Evolutionary conservation across 495 filamentous ascomycete genomes (phyloP).

Genomic region (Xylaria nigripes): DNA sequence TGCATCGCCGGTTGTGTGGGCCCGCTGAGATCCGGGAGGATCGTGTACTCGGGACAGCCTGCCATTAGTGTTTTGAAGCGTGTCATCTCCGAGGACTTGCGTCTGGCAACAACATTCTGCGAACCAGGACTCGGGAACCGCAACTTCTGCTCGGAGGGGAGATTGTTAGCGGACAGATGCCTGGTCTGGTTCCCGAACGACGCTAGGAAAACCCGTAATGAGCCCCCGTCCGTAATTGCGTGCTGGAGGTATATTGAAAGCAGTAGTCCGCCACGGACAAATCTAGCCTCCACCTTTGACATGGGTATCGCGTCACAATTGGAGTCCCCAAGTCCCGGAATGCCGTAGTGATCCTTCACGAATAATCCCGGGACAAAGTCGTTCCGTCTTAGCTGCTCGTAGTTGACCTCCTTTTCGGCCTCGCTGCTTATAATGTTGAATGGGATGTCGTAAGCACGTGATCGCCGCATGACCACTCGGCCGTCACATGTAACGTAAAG

Average conservation of each 20-base stretch:
- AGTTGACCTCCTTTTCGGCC: conserved; percentile 16
- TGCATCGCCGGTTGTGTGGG: conserved; percentile 21
- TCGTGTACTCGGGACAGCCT: conserved; percentile 26
- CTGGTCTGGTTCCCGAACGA: conserved; percentile 30
- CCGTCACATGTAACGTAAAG: conserved; percentile 22
- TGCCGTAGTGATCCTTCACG: conserved; percentile 15
- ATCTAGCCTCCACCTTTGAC: conserved; percentile 24
- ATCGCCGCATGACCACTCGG: conserved; percentile 20
- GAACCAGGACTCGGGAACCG: conserved; percentile 10
- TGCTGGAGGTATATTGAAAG: conserved; percentile 32
- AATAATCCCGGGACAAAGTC: conserved; percentile 27
- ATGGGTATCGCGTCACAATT: conserved; percentile 22
- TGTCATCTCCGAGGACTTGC: conserved; percentile 14
- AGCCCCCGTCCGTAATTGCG: conserved; percentile 32
- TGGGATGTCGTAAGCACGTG: conserved; percentile 21
- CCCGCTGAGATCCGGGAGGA: conserved; percentile 23
- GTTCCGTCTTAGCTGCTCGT: conserved; percentile 18
- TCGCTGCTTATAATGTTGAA: conserved; percentile 18
- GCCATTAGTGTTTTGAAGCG: conserved; percentile 15
- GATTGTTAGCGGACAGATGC: conserved; percentile 10
- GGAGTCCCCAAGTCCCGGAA: conserved; percentile 12
- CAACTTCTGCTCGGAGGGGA: conserved; percentile 20
- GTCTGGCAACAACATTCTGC: conserved; percentile 5
- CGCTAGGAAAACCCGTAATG: conserved; percentile 44
- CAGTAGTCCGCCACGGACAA: conserved; percentile 25